phyloP scores from a whole-genome alignment of 1,284 basidiomycete genomes.

The Macrocystidia cucumis region DNA sequence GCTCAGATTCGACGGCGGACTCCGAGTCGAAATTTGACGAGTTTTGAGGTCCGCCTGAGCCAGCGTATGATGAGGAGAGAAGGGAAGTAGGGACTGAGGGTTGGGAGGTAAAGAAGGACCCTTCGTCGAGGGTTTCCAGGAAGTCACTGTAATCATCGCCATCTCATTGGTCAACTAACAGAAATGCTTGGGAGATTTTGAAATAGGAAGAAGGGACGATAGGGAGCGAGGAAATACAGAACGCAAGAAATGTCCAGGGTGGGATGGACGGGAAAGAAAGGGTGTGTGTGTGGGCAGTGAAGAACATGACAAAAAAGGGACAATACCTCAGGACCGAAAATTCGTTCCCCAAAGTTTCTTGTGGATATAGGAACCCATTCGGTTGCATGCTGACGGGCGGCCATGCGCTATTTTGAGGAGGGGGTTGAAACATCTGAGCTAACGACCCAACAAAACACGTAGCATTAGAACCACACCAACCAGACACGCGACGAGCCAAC shows the following conservation, averaged over 20 bases:
- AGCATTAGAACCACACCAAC: not conserved
- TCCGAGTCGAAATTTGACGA: too few species aligned
- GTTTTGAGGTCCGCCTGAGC: slow-evolving; percentile 10
- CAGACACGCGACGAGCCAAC: slow-evolving; percentile 9
- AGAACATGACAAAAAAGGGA: slow-evolving; percentile 6
- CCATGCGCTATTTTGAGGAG: slow-evolving; percentile 39
- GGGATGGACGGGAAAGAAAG: not conserved
- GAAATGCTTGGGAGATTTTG: slow-evolving; percentile 1
- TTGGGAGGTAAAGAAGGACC: slow-evolving; percentile 55
- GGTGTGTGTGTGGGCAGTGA: slow-evolving; percentile 3
- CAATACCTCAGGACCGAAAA: slow-evolving; percentile 75
- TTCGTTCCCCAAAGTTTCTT: slow-evolving; percentile 70
- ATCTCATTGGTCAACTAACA: too few species aligned
- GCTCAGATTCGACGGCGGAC: slow-evolving; percentile 8
- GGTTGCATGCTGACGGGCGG: slow-evolving; percentile 36
- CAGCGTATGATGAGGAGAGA: slow-evolving; percentile 37
- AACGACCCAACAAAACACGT: slow-evolving; percentile 2
- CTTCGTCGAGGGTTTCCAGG: slow-evolving; percentile 70
- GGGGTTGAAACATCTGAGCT: slow-evolving; percentile 26
- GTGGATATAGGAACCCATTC: slow-evolving; percentile 52
- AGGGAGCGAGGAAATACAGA: slow-evolving; percentile 1
- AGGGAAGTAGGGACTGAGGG: slow-evolving; percentile 39
- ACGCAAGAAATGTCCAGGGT: not conserved
- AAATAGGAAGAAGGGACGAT: too few species aligned
- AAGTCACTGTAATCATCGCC: slow-evolving; percentile 53